Percentiles rank a stretch among this genome's conserved stretches.
These are phyloP conservation scores for Microsporum canis DNA, from an alignment of 2,329 filamentous ascomycete species.

Conservation along the genomic window DNA sequence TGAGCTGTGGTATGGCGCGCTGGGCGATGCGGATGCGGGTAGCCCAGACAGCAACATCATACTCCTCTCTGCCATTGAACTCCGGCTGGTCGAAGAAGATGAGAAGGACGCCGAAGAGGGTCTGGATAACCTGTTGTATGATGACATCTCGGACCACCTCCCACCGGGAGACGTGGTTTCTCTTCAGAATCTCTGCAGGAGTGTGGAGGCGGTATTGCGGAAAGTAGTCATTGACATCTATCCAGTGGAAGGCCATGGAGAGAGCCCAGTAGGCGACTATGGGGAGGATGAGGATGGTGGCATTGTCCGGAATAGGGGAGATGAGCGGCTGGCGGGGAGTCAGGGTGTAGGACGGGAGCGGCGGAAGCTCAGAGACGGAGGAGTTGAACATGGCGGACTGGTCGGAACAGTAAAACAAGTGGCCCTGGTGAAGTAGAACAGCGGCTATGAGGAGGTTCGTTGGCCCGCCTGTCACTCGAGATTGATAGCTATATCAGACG, in stretches of 20 bases:
- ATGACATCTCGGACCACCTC: conserved; percentile 86
- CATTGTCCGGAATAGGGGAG: conserved; percentile 68
- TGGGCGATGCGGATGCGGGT: conserved; percentile 69
- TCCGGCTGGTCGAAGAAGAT: conserved; percentile 62
- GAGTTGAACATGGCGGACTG: conserved; percentile 21
- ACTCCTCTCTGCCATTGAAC: conserved; percentile 64
- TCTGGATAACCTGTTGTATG: conserved; percentile 84
- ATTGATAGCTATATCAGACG: background rate
- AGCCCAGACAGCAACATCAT: conserved; percentile 85
- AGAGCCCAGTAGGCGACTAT: conserved; percentile 79
- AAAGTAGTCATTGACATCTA: conserved; percentile 77
- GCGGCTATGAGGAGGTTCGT: background rate
- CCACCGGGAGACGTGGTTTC: conserved; percentile 74
- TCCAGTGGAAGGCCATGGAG: conserved; percentile 74
- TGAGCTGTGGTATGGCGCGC: conserved; percentile 59
- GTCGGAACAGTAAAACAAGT: background rate
- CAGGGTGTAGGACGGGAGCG: conserved; percentile 71
- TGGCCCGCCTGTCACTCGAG: background rate
- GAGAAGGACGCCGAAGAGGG: conserved; percentile 55
- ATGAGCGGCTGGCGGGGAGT: conserved; percentile 59
- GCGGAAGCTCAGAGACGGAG: conserved; percentile 52
- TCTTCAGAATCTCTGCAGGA: conserved; percentile 74
- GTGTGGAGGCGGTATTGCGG: conserved; percentile 90
- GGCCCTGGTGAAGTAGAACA: background rate
- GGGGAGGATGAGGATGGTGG: conserved; percentile 63